These are phyloP conservation scores for Pistacia vera DNA, from an alignment of 345 rosid species.

Conservation along the genomic window DNA sequence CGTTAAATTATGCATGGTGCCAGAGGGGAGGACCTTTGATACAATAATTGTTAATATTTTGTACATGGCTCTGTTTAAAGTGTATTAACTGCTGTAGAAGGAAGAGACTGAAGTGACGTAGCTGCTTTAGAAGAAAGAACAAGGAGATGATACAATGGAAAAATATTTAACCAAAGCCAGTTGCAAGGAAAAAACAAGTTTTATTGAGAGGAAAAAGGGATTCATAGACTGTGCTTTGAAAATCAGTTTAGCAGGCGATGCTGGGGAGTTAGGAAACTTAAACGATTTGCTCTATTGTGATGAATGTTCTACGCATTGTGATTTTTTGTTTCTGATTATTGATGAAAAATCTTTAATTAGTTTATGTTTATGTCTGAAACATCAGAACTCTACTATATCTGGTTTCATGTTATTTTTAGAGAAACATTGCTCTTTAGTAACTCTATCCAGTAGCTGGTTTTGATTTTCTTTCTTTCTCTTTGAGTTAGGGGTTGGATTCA, in stretches of 20 bases:
- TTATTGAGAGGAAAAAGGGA: neutral
- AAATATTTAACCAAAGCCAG: neutral
- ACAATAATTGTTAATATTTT: neutral
- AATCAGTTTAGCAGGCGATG: neutral
- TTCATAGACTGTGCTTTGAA: too few relatives aligned
- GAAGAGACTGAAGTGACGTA: neutral
- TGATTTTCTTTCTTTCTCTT: neutral
- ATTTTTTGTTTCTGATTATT: neutral
- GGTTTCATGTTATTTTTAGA: neutral
- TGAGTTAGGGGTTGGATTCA: neutral
- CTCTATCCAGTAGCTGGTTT: neutral
- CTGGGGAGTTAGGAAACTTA: neutral
- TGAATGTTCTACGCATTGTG: neutral
- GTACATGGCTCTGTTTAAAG: neutral
- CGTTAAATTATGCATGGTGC: neutral
- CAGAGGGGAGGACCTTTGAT: neutral
- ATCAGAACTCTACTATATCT: too few relatives aligned
- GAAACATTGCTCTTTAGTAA: neutral
- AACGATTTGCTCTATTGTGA: neutral
- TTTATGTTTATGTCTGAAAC: constrained; percentile 1
- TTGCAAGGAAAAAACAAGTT: neutral
- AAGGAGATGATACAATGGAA: constrained; percentile 3
- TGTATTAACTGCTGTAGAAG: neutral
- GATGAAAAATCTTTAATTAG: neutral
- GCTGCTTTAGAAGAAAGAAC: neutral